Base-by-base conservation (phyloP, 1,284 basidiomycete species). In the Blastosporella zonata region DNA sequence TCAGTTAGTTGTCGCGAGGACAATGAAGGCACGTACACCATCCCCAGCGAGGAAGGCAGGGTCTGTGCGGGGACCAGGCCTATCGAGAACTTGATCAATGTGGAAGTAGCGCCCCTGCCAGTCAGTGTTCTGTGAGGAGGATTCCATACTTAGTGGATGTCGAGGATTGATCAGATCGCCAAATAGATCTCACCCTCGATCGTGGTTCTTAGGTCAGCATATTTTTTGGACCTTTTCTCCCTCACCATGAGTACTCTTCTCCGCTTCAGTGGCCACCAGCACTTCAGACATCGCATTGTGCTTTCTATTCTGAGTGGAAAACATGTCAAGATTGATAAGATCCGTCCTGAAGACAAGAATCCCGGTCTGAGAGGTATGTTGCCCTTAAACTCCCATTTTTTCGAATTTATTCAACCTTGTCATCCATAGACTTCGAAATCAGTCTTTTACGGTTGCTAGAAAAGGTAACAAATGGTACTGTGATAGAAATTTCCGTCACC, bases 401-500 rank as follows among this genome's bases (percentile, higher is more conserved):
- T 54, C 7, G n/a, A 40, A 43, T 5, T 18, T 47, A 20, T 33
- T 37, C 33, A 44, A 21, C 43, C 9, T 18, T 22, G 21, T 25
- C 18, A 13, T 17, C 42, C 29, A 2, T 59, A 89, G 95, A 98
- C 64, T 97, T 89, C 67, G 97, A 99, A 72, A 85, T 97, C 46
- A 96, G 90, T 61, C 79, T 98, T 25, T 66, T 99, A 36, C 75
- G 97, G 18, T 70, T 99, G 10, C 62, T 99, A 21, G 96, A 99
- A 66, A 94, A 93, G 63, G 72, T 92, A 1, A 97, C 95, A 3
- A 98, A 99, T 75, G 97, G 97, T 1, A 93, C 91, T 6, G 72
- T 91, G 21, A 92, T 99, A 54, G 97, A 99, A 66, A 99, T 99
- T 49, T 96, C 92, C 2, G 89, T 96, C 15, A 99, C 97, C 10